phyloP scores from a whole-genome alignment of 352 stramenopile species.

The Peronospora destructor region DNA sequence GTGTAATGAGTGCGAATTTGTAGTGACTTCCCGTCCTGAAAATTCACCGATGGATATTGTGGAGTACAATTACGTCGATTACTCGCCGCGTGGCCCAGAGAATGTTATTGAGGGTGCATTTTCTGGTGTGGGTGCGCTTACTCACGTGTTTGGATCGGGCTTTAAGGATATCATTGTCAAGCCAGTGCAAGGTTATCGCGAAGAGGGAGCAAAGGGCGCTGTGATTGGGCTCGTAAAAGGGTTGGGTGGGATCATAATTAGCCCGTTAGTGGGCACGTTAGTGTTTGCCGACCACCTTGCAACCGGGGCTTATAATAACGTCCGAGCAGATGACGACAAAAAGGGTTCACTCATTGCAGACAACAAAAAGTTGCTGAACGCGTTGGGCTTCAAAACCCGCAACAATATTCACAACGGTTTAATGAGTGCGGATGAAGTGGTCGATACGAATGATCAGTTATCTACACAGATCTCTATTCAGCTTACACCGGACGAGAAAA shows the following conservation, averaged over 20 bases:
- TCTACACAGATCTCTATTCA: constrained; percentile 38
- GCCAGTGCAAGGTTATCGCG: constrained; percentile 47
- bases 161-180: constrained; percentile 63
- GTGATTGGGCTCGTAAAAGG: constrained; percentile 56
- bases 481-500: constrained; percentile 33
- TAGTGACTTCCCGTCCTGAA: constrained; percentile 37
- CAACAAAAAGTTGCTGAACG: constrained; percentile 36
- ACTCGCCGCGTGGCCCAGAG: constrained; percentile 46
- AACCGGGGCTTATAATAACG: constrained; percentile 56
- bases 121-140: constrained; percentile 47
- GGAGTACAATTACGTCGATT: constrained; percentile 61
- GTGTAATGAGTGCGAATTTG: constrained; percentile 52
- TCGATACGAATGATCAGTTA: constrained; percentile 23
- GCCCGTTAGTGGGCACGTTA: constrained; percentile 44
- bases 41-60: constrained; percentile 43
- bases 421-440: constrained; percentile 46
- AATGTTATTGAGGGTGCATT: constrained; percentile 44
- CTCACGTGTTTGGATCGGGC: constrained; percentile 55
- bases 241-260: constrained; percentile 43
- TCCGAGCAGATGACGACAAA: constrained; percentile 32
- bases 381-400: constrained; percentile 32
- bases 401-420: constrained; percentile 40
- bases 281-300: constrained; percentile 62
- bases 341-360: constrained; percentile 41
- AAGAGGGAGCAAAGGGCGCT: constrained; percentile 53